Conservation (phyloP, 78 protist species). For the Diacronema lutheri region DNA sequence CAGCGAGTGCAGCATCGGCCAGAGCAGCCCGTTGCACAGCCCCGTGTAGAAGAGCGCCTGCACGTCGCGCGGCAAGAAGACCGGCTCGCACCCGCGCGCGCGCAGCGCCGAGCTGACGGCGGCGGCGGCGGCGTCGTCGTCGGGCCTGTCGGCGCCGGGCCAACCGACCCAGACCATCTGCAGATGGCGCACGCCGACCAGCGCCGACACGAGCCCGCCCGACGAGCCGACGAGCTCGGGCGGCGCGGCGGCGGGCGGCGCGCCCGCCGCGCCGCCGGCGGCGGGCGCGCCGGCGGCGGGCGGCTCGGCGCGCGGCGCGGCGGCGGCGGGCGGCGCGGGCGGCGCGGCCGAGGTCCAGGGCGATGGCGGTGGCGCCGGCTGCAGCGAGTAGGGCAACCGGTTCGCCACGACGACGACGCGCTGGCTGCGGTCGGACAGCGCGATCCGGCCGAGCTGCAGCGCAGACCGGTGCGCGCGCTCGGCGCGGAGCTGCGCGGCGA, state of each 20-base stretch:
- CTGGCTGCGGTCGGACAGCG: too few species aligned
- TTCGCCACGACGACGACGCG: background rate
- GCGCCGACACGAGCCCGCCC: background rate
- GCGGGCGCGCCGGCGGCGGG: too few species aligned
- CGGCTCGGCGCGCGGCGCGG: too few species aligned
- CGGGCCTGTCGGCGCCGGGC: background rate
- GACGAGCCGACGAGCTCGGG: too few species aligned
- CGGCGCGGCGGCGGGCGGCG: background rate
- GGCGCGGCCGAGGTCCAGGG: too few species aligned
- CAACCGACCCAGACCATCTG: slow-evolving; percentile 12
- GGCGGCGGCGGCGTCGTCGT: background rate
- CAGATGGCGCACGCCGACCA: background rate
- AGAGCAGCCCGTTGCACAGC: slow-evolving; percentile 68
- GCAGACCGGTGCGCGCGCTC: too few species aligned
- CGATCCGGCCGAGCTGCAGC: too few species aligned
- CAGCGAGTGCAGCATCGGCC: slow-evolving; percentile 84
- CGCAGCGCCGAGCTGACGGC: background rate
- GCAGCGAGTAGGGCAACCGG: background rate
- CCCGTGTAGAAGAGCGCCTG: slow-evolving; percentile 66
- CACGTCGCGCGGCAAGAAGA: slow-evolving; percentile 44
- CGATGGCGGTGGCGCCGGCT: too few species aligned
- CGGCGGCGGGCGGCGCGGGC: too few species aligned
- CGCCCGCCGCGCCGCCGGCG: too few species aligned
- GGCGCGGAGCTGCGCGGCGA: too few species aligned
- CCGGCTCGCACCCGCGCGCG: slow-evolving; percentile 61